Conservation (phyloP, 805 yeast genomes). For the Teunomyces cretensis region DNA sequence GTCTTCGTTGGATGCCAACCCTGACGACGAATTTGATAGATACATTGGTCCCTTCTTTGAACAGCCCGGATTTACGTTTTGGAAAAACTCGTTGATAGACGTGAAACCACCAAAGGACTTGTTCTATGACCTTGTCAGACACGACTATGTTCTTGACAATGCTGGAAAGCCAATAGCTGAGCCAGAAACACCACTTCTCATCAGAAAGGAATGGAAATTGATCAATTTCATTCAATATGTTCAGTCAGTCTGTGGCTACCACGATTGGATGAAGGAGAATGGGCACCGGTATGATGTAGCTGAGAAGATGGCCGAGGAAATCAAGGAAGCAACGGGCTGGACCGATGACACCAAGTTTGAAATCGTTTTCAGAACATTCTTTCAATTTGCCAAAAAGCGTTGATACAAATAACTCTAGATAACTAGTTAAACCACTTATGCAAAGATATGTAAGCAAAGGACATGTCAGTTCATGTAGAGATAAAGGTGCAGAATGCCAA, state of each 20-base stretch:
- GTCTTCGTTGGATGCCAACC: conserved; percentile 1
- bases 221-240: neutral
- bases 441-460: too few relatives aligned
- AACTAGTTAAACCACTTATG: too few relatives aligned
- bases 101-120: neutral
- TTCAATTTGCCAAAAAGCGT: neutral
- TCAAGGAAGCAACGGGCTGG: neutral
- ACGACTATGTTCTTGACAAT: neutral
- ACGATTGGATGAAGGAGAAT: neutral
- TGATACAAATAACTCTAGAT: too few relatives aligned
- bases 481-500: too few relatives aligned
- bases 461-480: too few relatives aligned
- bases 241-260: neutral
- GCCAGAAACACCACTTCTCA: neutral
- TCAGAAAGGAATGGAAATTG: neutral
- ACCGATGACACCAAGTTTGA: neutral
- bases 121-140: neutral
- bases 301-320: neutral
- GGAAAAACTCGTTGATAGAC: neutral
- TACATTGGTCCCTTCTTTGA: neutral
- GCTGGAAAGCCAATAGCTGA: neutral
- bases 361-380: neutral
- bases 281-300: neutral
- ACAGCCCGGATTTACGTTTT: neutral
- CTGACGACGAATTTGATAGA: neutral